Evolutionary conservation across 1,139 yeast genomes (phyloP), one percentile per base, ranked within the genome.

Genomic region (Geotrichum reessii): DNA sequence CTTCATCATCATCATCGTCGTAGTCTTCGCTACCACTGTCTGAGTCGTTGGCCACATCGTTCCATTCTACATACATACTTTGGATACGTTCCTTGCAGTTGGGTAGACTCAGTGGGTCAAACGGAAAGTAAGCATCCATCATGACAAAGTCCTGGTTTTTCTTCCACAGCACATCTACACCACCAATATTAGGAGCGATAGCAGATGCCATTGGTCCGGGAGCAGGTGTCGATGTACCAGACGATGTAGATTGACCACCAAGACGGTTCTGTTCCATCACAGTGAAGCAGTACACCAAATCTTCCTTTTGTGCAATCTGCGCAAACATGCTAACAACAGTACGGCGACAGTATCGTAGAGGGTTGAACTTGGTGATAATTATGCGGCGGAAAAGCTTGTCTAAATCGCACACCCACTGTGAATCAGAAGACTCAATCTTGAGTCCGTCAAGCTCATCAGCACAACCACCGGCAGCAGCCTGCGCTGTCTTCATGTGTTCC

Each of bases 251-350:
- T 14, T 78, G 72, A 63, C 86, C 91, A 63, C 86, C 91, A 52
- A 91, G 79, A 68, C 90, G 87, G 73, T 92, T 93, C 68, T 88
- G 91, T 68, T 93, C 98, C 64, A 93, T 87, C 53, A 92, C 89
- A 31, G 96, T 87, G 73, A 88, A 92, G 72, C 98, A 92, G 73
- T 92, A 93, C 58, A 96, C 95, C 24, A 90, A 88, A 67, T 90
- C 90, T 64, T 91, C 87, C 67, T 85, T 86, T 64, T 95, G 95
- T 1, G 98, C 91, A 55, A 93, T 83, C 65, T 90, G 87, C 14
- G 99, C 98, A 76, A 93, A 93, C 77, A 92, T 93, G 31, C 85
- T 81, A 61, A 92, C 97, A 57, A 95, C 97, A 17, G 95, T 90
- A 67, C 90, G 95, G 69, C 92, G 93, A 72, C 98, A 91, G 74